phyloP scores from a whole-genome alignment of 2,329 filamentous ascomycete species.

The Phyllosticta citrichinensis region DNA sequence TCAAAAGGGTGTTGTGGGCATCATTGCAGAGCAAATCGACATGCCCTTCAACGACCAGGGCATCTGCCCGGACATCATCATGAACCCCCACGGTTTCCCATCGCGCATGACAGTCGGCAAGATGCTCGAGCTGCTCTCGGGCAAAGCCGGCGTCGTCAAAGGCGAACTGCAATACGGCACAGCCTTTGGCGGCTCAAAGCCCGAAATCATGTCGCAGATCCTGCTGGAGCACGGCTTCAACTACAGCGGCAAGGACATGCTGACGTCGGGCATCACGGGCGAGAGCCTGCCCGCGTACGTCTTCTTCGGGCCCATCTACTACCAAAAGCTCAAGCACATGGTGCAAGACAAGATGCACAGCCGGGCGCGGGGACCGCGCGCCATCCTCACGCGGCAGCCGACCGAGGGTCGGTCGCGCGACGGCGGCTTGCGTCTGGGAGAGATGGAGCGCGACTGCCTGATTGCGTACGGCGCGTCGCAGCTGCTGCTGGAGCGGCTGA shows the following conservation, averaged over 20 bases:
- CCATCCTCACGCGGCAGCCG: slow-evolving; percentile 87
- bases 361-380: slow-evolving; percentile 77
- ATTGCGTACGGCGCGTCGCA: slow-evolving; percentile 96
- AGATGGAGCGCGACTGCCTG: slow-evolving; percentile 98
- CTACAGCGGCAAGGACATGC: slow-evolving; percentile 94
- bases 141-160: slow-evolving; percentile 81
- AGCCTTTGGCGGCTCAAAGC: slow-evolving; percentile 71
- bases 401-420: slow-evolving; percentile 91
- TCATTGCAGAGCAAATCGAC: slow-evolving; percentile 93
- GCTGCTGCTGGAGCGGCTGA: slow-evolving; percentile 81
- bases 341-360: slow-evolving; percentile 99
- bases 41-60: slow-evolving; percentile 91
- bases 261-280: slow-evolving; percentile 90
- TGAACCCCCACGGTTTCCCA: slow-evolving; percentile 99
- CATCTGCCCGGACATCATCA: slow-evolving; percentile 96
- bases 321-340: slow-evolving; percentile 99
- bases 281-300: slow-evolving; percentile 92
- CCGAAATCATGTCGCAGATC: slow-evolving; percentile 80
- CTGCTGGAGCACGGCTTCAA: slow-evolving; percentile 84
- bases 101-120: slow-evolving; percentile 99
- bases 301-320: slow-evolving; percentile 98
- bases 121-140: slow-evolving; percentile 86
- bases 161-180: slow-evolving; percentile 86
- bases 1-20: slow-evolving; percentile 94
- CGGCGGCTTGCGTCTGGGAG: slow-evolving; percentile 83